A percentile compares a stretch with the other conserved stretches of the same genome.
phyloP scores from a whole-genome alignment of 108 stramenopile species.

The Skeletonema menzelii region DNA sequence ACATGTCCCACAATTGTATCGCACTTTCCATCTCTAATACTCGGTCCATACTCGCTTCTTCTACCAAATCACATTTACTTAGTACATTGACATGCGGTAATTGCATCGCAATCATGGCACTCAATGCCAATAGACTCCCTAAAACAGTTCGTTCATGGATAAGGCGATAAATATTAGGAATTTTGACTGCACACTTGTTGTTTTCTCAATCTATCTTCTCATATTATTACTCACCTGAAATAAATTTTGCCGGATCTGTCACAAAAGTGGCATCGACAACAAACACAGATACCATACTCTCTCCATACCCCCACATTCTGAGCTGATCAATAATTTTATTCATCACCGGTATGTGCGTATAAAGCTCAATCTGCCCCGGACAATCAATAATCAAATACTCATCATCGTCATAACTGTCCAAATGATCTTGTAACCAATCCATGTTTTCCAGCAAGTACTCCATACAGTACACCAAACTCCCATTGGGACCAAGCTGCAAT shows the following conservation, averaged over 20 bases:
- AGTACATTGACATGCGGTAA: constrained; percentile 96
- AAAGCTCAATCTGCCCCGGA: constrained; percentile 97
- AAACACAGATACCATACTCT: constrained; percentile 89
- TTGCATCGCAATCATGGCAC: constrained; percentile 96
- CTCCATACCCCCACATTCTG: constrained; percentile 83
- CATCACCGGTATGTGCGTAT: constrained; percentile 98
- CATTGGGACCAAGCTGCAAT: constrained; percentile 95
- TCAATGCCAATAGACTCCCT: constrained; percentile 75
- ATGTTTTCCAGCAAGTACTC: constrained; percentile 95
- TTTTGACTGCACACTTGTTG: neutral
- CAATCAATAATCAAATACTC: constrained; percentile 98
- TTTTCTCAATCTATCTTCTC: neutral
- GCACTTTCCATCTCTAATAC: constrained; percentile 83
- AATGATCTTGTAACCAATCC: constrained; percentile 92
- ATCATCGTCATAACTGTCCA: constrained; percentile 91
- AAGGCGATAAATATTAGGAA: neutral
- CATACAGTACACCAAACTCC: constrained; percentile 97
- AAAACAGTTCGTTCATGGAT: neutral
- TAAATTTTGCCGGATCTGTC: constrained; percentile 88
- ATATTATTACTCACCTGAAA: constrained; percentile 80
- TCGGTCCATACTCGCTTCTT: constrained; percentile 70
- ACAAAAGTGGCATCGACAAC: constrained; percentile 93
- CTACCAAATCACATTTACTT: constrained; percentile 93
- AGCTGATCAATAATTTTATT: constrained; percentile 80
- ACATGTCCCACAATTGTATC: constrained; percentile 72